A percentile compares a stretch with the other conserved stretches of the same genome.
Evolutionary conservation across 2,329 filamentous ascomycete species (phyloP).

Genomic region (Aspergillus felis): DNA sequence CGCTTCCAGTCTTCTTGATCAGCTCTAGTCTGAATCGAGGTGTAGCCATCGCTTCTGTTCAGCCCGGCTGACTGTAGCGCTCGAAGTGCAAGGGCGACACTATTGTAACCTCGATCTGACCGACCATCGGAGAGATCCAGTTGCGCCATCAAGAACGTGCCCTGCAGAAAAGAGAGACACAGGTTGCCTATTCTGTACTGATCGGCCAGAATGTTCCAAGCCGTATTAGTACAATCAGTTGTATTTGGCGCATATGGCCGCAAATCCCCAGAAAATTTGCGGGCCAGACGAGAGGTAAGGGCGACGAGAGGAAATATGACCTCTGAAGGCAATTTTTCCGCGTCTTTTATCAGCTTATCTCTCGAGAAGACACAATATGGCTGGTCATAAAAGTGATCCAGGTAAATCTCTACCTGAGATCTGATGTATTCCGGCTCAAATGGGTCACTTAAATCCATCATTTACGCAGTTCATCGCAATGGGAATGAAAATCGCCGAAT

Average conservation of each 20-base stretch:
- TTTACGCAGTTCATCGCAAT: neutral
- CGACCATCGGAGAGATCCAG: constrained; percentile 22
- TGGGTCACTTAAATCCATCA: neutral
- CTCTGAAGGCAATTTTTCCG: constrained; percentile 13
- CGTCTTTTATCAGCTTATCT: constrained; percentile 13
- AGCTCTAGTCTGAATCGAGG: neutral
- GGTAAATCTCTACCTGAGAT: constrained; percentile 18
- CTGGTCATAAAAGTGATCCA: constrained; percentile 22
- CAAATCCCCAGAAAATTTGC: constrained; percentile 1
- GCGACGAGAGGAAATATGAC: constrained; percentile 20
- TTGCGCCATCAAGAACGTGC: constrained; percentile 21
- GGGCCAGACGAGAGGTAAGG: constrained; percentile 17
- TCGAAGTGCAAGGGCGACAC: constrained; percentile 19
- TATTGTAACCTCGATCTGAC: constrained; percentile 16
- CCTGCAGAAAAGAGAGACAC: constrained; percentile 20
- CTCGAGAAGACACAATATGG: constrained; percentile 22
- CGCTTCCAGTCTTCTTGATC: constrained; percentile 15
- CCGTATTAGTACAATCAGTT: constrained; percentile 11
- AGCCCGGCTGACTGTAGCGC: constrained; percentile 19
- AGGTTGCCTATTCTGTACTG: constrained; percentile 12
- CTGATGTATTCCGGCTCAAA: constrained; percentile 9
- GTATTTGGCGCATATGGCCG: neutral
- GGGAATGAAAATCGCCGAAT: neutral
- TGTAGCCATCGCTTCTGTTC: constrained; percentile 13
- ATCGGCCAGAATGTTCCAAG: constrained; percentile 19